Evolutionary conservation across 23 red algal genomes (phyloP).

Genomic region (Gracilaria domingensis): DNA sequence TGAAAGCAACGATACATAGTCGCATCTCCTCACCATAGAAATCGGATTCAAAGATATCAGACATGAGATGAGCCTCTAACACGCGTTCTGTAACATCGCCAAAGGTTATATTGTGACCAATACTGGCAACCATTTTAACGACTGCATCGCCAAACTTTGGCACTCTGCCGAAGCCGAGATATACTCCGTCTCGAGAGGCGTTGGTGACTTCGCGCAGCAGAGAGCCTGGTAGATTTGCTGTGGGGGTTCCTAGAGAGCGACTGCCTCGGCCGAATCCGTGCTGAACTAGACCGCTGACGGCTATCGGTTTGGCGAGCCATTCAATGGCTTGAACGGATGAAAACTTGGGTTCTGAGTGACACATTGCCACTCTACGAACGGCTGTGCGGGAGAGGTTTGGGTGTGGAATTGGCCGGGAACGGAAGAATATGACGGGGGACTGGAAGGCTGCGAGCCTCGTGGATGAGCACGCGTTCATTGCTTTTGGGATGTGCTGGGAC

Average conservation of each 20-base stretch:
- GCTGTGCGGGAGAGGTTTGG: not conserved
- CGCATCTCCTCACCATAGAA: constrained; percentile 93
- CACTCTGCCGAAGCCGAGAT: constrained; percentile 85
- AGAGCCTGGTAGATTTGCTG: constrained; percentile 81
- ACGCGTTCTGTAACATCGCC: constrained; percentile 76
- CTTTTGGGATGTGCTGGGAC: not conserved
- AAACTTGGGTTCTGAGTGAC: not conserved
- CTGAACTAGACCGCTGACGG: constrained; percentile 61
- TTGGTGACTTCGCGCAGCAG: constrained; percentile 3
- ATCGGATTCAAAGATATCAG: constrained; percentile 71
- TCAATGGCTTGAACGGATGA: constrained; percentile 62
- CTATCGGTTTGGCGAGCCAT: constrained; percentile 65
- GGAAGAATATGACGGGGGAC: not conserved
- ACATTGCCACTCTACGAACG: not conserved
- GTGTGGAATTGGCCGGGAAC: not conserved
- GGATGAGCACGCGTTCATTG: not conserved
- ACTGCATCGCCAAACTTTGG: constrained; percentile 36
- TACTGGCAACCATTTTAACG: constrained; percentile 76
- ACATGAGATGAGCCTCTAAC: constrained; percentile 88
- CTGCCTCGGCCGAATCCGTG: constrained; percentile 86
- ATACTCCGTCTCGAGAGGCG: constrained; percentile 78
- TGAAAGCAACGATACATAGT: constrained; percentile 73
- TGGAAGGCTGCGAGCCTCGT: not conserved
- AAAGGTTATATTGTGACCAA: constrained; percentile 80
- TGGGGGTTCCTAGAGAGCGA: constrained; percentile 79